A percentile compares a stretch with the other conserved stretches of the same genome.
Evolutionary conservation across 192 early-diverging fungal species (phyloP).

Genomic region (Helicostylum pulchrum): DNA sequence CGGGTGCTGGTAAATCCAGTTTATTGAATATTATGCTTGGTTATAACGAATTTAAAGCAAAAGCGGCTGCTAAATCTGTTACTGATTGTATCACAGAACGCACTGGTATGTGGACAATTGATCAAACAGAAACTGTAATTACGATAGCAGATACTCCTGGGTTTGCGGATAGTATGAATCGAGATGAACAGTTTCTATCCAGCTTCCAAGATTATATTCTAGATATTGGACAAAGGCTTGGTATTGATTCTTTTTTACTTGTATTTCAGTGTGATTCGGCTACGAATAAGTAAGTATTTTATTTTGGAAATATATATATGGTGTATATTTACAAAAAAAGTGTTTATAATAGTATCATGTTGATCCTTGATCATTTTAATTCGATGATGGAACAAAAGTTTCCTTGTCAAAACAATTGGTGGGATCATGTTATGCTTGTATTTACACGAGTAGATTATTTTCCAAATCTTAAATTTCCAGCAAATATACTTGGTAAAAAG

Average conservation of each 20-base stretch:
- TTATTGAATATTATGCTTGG: conserved; percentile 46
- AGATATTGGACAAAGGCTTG: background rate
- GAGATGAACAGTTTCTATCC: conserved; percentile 15
- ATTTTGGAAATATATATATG: background rate
- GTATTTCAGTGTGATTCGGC: conserved; percentile 20
- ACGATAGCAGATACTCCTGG: conserved; percentile 28
- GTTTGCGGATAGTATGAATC: conserved; percentile 22
- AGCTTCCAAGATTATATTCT: conserved; percentile 7
- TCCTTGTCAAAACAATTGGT: conserved; percentile 7
- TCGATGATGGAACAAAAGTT: background rate
- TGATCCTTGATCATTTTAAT: background rate
- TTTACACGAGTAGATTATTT: conserved; percentile 28
- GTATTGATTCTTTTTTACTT: conserved; percentile 19
- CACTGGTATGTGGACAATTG: conserved; percentile 18
- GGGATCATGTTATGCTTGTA: conserved; percentile 29
- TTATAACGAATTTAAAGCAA: conserved; percentile 36
- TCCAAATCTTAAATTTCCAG: background rate
- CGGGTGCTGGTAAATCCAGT: conserved; percentile 44
- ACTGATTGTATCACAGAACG: conserved; percentile 18
- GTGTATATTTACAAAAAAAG: background rate
- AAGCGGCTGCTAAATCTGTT: conserved; percentile 33
- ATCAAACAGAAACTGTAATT: conserved; percentile 19
- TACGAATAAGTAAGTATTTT: background rate
- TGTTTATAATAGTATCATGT: conserved; percentile 12
- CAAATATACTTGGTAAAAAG: background rate